Conservation (phyloP, 2,329 filamentous ascomycete genomes). For the Aureobasidium zeae region DNA sequence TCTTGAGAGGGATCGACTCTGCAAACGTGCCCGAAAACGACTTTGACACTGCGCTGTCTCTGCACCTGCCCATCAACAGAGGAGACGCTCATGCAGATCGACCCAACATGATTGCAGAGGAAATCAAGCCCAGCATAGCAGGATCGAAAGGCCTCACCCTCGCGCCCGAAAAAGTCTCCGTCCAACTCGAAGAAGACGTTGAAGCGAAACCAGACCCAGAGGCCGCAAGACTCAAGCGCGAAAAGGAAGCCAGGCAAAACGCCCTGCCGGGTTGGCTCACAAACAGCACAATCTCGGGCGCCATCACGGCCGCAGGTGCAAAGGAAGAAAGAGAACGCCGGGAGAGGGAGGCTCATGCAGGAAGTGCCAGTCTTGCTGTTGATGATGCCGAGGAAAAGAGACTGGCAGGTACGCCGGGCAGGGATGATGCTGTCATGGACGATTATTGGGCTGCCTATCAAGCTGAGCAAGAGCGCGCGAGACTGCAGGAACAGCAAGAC, state of each 20-base stretch:
- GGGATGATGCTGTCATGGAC: conserved; percentile 50
- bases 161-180: conserved; percentile 28
- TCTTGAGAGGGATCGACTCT: conserved; percentile 68
- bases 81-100: conserved; percentile 54
- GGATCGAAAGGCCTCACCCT: conserved; percentile 28
- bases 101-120: conserved; percentile 26
- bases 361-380: conserved; percentile 23
- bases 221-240: conserved; percentile 14
- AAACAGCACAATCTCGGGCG: conserved; percentile 29
- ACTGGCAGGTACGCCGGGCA: conserved; percentile 29
- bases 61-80: conserved; percentile 54
- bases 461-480: conserved; percentile 42
- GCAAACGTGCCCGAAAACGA: conserved; percentile 62
- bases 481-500: conserved; percentile 32
- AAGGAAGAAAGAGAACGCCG: conserved; percentile 32
- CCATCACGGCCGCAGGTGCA: conserved; percentile 37
- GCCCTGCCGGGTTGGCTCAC: conserved; percentile 30
- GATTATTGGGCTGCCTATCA: conserved; percentile 60
- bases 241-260: conserved; percentile 28
- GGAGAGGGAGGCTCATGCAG: conserved; percentile 28
- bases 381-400: conserved; percentile 44
- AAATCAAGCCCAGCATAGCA: conserved; percentile 26
- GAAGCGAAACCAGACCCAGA: conserved; percentile 24
- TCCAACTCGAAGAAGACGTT: conserved; percentile 27
- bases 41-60: conserved; percentile 59